These are phyloP conservation scores for Aureobasidium melanogenum DNA, from an alignment of 2,329 filamentous ascomycete species.

Conservation along the genomic window DNA sequence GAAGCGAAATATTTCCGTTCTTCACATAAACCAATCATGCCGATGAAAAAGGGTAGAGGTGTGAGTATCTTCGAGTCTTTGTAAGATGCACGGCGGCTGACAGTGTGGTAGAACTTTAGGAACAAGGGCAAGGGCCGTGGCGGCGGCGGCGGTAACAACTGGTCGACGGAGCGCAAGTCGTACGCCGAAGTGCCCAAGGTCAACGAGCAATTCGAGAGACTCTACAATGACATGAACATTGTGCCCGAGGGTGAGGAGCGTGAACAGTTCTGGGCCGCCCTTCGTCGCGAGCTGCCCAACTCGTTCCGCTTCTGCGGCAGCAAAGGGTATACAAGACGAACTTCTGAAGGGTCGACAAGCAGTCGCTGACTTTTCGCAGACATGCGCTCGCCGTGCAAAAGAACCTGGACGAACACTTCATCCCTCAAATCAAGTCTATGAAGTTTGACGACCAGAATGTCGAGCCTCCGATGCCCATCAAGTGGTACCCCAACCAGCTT, in stretches of 20 bases:
- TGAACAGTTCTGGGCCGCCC: constrained; percentile 71
- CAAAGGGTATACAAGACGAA: constrained; percentile 56
- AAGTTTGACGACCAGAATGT: constrained; percentile 74
- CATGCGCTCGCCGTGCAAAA: constrained; percentile 90
- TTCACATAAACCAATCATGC: constrained; percentile 2
- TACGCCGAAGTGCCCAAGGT: constrained; percentile 61
- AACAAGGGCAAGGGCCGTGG: constrained; percentile 24
- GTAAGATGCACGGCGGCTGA: background rate
- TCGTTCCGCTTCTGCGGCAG: constrained; percentile 97
- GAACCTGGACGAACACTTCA: constrained; percentile 78
- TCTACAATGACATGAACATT: constrained; percentile 71
- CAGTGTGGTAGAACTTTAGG: background rate
- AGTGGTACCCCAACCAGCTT: constrained; percentile 90
- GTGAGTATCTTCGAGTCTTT: background rate
- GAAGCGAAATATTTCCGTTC: background rate
- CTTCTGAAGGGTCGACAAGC: background rate
- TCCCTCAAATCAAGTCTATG: constrained; percentile 81
- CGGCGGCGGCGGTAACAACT: constrained; percentile 27
- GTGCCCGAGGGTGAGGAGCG: constrained; percentile 66
- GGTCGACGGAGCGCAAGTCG: constrained; percentile 30
- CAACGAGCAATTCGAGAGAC: constrained; percentile 78
- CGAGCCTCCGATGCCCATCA: constrained; percentile 69
- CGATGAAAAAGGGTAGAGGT: constrained; percentile 4
- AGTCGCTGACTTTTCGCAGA: constrained; percentile 32
- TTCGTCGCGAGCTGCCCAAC: constrained; percentile 83